Percentiles rank a stretch among this genome's conserved stretches.
Evolutionary conservation across 257 asterid genomes (phyloP).

Genomic region (Petrea volubilis): DNA sequence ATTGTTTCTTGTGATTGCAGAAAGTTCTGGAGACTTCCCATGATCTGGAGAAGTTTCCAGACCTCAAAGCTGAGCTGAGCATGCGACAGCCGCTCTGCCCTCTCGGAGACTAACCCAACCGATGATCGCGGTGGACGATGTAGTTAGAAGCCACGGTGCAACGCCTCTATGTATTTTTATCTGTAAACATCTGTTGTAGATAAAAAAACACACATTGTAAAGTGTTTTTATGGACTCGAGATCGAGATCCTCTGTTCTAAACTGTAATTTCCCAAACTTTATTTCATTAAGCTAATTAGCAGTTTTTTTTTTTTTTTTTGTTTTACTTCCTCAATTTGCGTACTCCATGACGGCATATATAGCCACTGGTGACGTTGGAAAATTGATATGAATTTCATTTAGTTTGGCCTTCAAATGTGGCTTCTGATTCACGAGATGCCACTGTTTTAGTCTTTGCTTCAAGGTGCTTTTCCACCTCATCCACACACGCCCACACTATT

Average conservation of each 20-base stretch:
- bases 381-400: background rate
- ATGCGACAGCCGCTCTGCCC: slow-evolving; percentile 87
- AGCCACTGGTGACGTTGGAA: slow-evolving; percentile 14
- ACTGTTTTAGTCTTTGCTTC: background rate
- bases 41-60: slow-evolving; percentile 69
- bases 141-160: background rate
- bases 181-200: background rate
- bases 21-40: slow-evolving; percentile 61
- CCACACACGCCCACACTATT: too few relatives aligned
- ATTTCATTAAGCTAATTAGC: too few relatives aligned
- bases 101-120: slow-evolving; percentile 59
- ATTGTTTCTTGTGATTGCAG: slow-evolving; percentile 46
- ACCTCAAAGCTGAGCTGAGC: slow-evolving; percentile 85
- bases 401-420: background rate
- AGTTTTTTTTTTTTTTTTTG: too few relatives aligned
- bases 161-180: background rate
- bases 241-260: too few relatives aligned
- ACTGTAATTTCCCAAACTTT: too few relatives aligned
- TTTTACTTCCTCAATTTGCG: too few relatives aligned
- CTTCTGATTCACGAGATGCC: background rate
- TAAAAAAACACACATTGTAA: too few relatives aligned
- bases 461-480: background rate
- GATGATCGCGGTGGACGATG: background rate
- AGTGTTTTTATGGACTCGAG: too few relatives aligned
- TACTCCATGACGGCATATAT: slow-evolving; percentile 8